Evolutionary conservation across 2,329 filamentous ascomycete species (phyloP).

Genomic region (Akanthomyces muscarius): DNA sequence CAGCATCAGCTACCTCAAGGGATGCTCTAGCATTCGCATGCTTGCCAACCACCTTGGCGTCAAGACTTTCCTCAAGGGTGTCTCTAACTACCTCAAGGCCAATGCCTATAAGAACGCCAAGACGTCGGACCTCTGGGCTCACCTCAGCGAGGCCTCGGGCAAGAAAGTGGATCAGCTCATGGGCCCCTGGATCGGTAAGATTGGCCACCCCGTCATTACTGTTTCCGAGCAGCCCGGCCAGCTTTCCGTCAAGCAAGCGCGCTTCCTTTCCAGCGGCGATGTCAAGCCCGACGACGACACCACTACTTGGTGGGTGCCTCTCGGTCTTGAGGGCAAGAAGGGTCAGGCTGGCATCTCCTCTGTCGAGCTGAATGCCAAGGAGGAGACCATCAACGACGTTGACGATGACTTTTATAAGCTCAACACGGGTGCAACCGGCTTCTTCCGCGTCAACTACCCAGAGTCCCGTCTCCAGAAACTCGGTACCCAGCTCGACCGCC

Average conservation of each 20-base stretch:
- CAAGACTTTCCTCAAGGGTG: conserved; percentile 84
- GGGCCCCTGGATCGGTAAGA: conserved; percentile 92
- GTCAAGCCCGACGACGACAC: conserved; percentile 86
- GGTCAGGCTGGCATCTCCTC: conserved; percentile 59
- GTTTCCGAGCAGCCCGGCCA: conserved; percentile 79
- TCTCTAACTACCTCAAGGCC: conserved; percentile 81
- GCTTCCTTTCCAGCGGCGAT: conserved; percentile 89
- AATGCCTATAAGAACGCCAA: conserved; percentile 89
- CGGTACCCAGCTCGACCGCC: conserved; percentile 67
- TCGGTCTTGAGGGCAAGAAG: conserved; percentile 75
- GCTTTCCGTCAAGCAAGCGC: conserved; percentile 76
- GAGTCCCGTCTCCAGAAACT: conserved; percentile 78
- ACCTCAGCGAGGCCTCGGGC: conserved; percentile 80
- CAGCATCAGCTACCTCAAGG: conserved; percentile 93
- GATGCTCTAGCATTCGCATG: conserved; percentile 96
- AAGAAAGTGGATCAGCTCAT: conserved; percentile 84
- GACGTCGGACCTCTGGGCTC: conserved; percentile 86
- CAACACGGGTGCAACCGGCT: conserved; percentile 84
- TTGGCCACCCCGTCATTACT: conserved; percentile 88
- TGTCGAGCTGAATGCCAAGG: conserved; percentile 69
- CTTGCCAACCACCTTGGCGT: conserved; percentile 83
- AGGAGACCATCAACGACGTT: conserved; percentile 70
- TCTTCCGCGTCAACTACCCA: conserved; percentile 90
- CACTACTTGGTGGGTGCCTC: conserved; percentile 93
- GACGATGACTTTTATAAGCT: conserved; percentile 87